phyloP scores from a whole-genome alignment of 768 basidiomycete genomes.

The Dictyophora rubrovolvata region DNA sequence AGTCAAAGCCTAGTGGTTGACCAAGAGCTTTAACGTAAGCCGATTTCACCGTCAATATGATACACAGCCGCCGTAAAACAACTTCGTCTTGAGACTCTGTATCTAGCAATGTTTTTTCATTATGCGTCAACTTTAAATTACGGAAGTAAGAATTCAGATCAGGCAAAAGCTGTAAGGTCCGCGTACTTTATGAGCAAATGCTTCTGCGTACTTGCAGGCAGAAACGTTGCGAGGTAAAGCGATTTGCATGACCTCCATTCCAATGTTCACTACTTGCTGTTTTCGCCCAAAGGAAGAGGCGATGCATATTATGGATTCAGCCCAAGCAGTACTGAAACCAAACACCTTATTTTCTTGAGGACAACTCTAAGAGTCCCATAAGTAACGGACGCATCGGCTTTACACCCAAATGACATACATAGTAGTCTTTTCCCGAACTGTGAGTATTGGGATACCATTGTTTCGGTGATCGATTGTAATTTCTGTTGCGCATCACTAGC shows the following conservation, averaged over 20 bases:
- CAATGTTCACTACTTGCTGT: conserved; percentile 70
- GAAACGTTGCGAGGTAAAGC: conserved; percentile 48
- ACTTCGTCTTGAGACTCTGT: conserved; percentile 49
- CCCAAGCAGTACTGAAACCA: conserved; percentile 7
- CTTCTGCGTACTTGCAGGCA: conserved; percentile 13
- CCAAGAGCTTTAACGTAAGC: conserved; percentile 81
- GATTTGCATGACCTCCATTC: conserved; percentile 66
- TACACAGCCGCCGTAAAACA: conserved; percentile 62
- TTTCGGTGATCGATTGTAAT: background rate
- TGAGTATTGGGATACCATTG: conserved; percentile 2
- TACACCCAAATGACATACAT: background rate
- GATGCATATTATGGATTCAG: conserved; percentile 40
- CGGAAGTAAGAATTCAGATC: conserved; percentile 4
- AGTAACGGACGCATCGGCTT: background rate
- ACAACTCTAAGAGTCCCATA: background rate
- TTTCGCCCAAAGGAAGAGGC: conserved; percentile 48
- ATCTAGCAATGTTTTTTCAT: conserved; percentile 44
- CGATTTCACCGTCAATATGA: conserved; percentile 68
- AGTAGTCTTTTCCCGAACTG: conserved; percentile 6
- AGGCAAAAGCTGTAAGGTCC: background rate
- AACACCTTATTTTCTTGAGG: conserved; percentile 5
- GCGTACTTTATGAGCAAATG: conserved; percentile 6
- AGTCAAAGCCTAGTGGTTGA: conserved; percentile 75
- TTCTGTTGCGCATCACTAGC: conserved; percentile 4
- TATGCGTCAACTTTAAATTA: conserved; percentile 31